Percentiles rank a stretch among this genome's conserved stretches.
phyloP scores from a whole-genome alignment of 2,329 filamentous ascomycete genomes.

The Eutypella sp. region DNA sequence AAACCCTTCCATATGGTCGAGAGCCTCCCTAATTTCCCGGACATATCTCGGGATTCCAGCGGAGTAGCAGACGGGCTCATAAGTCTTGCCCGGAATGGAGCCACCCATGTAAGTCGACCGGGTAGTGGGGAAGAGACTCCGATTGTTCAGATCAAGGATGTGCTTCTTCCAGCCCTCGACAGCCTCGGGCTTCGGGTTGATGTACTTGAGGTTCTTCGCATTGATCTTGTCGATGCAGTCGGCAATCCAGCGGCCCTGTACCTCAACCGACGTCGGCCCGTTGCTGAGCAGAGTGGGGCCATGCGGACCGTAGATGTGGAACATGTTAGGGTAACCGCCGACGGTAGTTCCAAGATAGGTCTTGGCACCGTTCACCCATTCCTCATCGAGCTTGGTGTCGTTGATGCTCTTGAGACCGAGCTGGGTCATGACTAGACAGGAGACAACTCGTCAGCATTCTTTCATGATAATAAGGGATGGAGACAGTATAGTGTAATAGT shows the following conservation, averaged over 20 bases:
- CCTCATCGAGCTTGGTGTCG: conserved; percentile 32
- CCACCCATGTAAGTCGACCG: conserved; percentile 52
- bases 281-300: conserved; percentile 52
- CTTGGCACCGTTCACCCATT: conserved; percentile 36
- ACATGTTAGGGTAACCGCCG: conserved; percentile 45
- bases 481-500: not conserved
- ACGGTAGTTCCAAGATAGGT: conserved; percentile 42
- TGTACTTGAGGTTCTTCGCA: conserved; percentile 39
- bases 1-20: conserved; percentile 33
- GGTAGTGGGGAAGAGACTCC: conserved; percentile 43
- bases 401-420: conserved; percentile 39
- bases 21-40: conserved; percentile 26
- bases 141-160: conserved; percentile 41
- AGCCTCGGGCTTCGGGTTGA: conserved; percentile 43
- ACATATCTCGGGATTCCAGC: conserved; percentile 35
- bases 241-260: conserved; percentile 53
- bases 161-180: conserved; percentile 44
- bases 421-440: conserved; percentile 37
- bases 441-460: not conserved
- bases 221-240: conserved; percentile 45
- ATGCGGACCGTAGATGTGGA: conserved; percentile 52
- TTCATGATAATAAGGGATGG: not conserved
- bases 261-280: conserved; percentile 48
- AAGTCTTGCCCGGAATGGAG: conserved; percentile 47
- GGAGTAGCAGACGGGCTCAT: conserved; percentile 46